Percentiles rank a stretch among this genome's conserved stretches.
These are phyloP conservation scores for Trichoderma oligosporum DNA, from an alignment of 2,329 filamentous ascomycete genomes.

Conservation along the genomic window DNA sequence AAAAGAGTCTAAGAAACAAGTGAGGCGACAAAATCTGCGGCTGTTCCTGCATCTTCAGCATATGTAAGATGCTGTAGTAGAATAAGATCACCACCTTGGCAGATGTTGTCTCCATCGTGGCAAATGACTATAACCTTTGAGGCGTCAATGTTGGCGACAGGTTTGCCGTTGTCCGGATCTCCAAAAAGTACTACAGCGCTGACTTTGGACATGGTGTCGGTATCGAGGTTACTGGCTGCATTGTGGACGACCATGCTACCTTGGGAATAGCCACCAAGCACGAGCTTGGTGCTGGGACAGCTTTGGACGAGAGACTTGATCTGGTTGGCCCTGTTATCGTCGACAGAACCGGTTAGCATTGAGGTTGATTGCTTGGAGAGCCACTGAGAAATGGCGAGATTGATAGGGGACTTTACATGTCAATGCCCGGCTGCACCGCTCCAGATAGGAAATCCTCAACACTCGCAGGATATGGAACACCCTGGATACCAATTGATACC, in stretches of 20 bases:
- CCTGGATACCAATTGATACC: slow-evolving; percentile 26
- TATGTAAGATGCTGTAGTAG: slow-evolving; percentile 29
- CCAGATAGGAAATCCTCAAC: slow-evolving; percentile 28
- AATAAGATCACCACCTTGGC: slow-evolving; percentile 29
- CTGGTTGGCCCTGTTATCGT: slow-evolving; percentile 32
- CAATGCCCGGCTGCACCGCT: slow-evolving; percentile 22
- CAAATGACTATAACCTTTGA: slow-evolving; percentile 26
- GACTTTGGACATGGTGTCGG: slow-evolving; percentile 26
- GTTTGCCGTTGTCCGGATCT: slow-evolving; percentile 26
- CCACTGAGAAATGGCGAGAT: too few species aligned
- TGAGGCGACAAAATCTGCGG: slow-evolving; percentile 24
- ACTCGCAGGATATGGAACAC: slow-evolving; percentile 29
- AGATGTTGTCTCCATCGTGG: slow-evolving; percentile 31
- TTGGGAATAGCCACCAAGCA: slow-evolving; percentile 30
- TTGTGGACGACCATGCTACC: slow-evolving; percentile 30
- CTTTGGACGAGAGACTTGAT: slow-evolving; percentile 29
- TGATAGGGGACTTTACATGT: slow-evolving; percentile 29
- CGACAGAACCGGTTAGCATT: background rate
- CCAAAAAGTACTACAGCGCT: slow-evolving; percentile 33
- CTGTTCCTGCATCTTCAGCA: slow-evolving; percentile 23
- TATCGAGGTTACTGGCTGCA: slow-evolving; percentile 26
- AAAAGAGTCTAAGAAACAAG: background rate
- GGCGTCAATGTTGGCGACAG: slow-evolving; percentile 25
- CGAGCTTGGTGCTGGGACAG: slow-evolving; percentile 27
- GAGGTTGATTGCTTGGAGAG: background rate